Percentiles rank a stretch among this genome's conserved stretches.
These are phyloP conservation scores for Mortierella sp. DNA, from an alignment of 371 early-diverging fungal species.

Conservation along the genomic window DNA sequence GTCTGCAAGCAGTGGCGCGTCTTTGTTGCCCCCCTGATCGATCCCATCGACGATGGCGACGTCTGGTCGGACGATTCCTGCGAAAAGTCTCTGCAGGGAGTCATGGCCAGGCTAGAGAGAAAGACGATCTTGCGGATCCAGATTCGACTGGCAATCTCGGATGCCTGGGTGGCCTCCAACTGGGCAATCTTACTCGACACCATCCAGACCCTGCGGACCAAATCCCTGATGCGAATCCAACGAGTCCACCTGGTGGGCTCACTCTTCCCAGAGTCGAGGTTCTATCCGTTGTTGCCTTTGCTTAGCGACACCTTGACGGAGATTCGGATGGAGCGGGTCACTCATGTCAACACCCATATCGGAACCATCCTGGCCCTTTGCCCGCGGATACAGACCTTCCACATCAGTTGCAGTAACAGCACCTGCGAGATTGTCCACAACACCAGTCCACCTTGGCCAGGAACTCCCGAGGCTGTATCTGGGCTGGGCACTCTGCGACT, in stretches of 20 bases:
- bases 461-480: not conserved
- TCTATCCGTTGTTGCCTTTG: not conserved
- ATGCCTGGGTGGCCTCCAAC: not conserved
- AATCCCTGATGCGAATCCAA: constrained; percentile 4
- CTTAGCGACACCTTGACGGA: not conserved
- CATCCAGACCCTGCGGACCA: constrained; percentile 8
- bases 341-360: not conserved
- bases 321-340: constrained; percentile 5
- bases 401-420: not conserved
- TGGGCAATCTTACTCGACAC: constrained; percentile 5
- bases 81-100: constrained; percentile 6
- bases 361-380: not conserved
- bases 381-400: not conserved
- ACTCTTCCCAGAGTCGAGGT: not conserved
- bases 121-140: not conserved
- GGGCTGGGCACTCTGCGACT: not conserved
- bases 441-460: constrained; percentile 1
- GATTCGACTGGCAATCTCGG: not conserved
- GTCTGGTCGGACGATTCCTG: not conserved
- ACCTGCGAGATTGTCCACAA: constrained; percentile 1
- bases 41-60: not conserved
- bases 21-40: constrained; percentile 3
- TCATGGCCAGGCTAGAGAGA: not conserved
- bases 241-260: not conserved
- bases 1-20: constrained; percentile 9